Evolutionary conservation across 2,329 filamentous ascomycete genomes (phyloP), one percentile per base, ranked within the genome.

Genomic region (Cladophialophora bantiana): DNA sequence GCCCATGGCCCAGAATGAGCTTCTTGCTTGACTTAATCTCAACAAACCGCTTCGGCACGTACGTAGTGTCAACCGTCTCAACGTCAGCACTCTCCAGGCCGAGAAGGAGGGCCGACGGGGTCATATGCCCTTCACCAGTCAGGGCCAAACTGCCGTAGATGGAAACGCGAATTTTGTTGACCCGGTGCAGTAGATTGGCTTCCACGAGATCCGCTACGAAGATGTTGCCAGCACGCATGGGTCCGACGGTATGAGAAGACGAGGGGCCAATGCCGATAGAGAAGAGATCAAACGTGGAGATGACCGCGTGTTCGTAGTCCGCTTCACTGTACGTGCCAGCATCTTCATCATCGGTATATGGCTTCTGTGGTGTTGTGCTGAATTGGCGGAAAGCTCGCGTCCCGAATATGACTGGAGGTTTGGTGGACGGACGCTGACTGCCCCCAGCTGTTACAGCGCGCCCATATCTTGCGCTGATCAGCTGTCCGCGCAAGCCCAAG

Each of bases 211-310:
- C 68, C 31, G 67, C 59, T 18, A 71, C 69, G 58, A 71, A 71
- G 58, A 71, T 71, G 38, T 68, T 69, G 34, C 69, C 69, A 31
- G 69, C 69, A 31, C 69, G 69, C 69, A 71, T 71, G 31, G 69
- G 67, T 26, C 69, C 69, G 40, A 71, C 69, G 7, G 69, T 69
- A 55, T 71, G 67, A 6, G 69, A 71, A n/a, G 69, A 71, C 13
- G 67, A 71, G 1, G 69, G 67, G 15, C 67, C 69, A 40, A 71
- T 71, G 26, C 69, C 69, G 20, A 71, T 67, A n/a, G 69, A 71
- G 62, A 71, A 71, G 31, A 71, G 69, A 57, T 71, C 67, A 40
- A 71, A 71, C 6, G 69, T 64, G 1, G 69, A 71, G 67, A 71
- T 71, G 48, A 71, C 63, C 20, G 69, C 69, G 61, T 71, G 69